A percentile compares a stretch with the other conserved stretches of the same genome.
phyloP scores from a whole-genome alignment of 2,329 filamentous ascomycete species.

The Aspergillus sp. region DNA sequence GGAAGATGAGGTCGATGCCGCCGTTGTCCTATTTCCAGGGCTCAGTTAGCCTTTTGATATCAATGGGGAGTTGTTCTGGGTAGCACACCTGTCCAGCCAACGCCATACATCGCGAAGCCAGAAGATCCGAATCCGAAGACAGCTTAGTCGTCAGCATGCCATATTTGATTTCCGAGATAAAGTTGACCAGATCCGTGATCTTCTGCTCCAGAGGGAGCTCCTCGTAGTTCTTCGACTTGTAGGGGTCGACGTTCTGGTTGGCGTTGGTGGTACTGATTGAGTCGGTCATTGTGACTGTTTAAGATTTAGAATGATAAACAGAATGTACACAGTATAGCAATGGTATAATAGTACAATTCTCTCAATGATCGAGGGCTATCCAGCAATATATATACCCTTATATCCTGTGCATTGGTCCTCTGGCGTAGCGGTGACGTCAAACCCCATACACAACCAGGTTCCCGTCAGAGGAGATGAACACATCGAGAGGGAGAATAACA shows the following conservation, averaged over 20 bases:
- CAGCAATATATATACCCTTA: slow-evolving; percentile 1
- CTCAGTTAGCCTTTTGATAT: too few species aligned
- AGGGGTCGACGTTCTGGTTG: slow-evolving; percentile 63
- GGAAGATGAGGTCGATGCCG: slow-evolving; percentile 76
- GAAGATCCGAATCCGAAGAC: slow-evolving; percentile 53
- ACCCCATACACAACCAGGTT: not conserved
- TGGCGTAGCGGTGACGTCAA: slow-evolving; percentile 15
- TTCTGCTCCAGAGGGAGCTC: slow-evolving; percentile 66
- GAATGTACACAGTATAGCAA: too few species aligned
- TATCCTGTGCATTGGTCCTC: slow-evolving; percentile 1
- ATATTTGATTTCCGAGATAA: slow-evolving; percentile 68
- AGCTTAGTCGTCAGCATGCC: slow-evolving; percentile 76
- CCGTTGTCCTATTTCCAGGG: slow-evolving; percentile 54
- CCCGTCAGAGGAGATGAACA: not conserved
- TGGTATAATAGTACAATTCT: too few species aligned
- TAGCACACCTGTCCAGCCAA: slow-evolving; percentile 62
- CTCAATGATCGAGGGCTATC: not conserved
- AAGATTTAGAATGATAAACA: not conserved
- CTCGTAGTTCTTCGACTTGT: slow-evolving; percentile 67
- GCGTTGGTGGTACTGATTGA: slow-evolving; percentile 53
- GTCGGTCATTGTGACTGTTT: slow-evolving; percentile 20
- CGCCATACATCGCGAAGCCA: slow-evolving; percentile 81
- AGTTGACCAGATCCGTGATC: slow-evolving; percentile 62
- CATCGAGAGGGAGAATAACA: not conserved
- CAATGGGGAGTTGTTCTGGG: not conserved